Evolutionary conservation across 2,329 filamentous ascomycete genomes (phyloP).

Genomic region (Microsporum canis): DNA sequence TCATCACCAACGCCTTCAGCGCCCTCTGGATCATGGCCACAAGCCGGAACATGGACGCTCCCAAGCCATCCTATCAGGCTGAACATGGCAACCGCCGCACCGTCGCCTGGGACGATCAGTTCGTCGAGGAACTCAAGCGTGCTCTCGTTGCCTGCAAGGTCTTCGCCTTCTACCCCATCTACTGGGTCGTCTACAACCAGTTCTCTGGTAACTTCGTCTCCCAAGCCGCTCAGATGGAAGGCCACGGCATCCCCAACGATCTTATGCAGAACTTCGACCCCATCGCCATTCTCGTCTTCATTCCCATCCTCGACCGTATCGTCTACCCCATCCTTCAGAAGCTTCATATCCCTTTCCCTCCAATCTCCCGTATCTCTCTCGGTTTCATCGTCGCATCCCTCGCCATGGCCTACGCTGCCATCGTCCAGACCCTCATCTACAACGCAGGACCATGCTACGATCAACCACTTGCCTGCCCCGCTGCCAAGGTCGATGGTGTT

Average conservation of each 20-base stretch:
- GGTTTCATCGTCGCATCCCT: conserved; percentile 57
- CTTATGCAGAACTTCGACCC: conserved; percentile 66
- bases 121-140: conserved; percentile 61
- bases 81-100: conserved; percentile 36
- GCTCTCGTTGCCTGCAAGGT: conserved; percentile 57
- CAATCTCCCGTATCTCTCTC: conserved; percentile 61
- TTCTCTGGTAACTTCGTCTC: conserved; percentile 57
- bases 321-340: conserved; percentile 59
- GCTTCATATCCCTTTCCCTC: conserved; percentile 53
- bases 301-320: conserved; percentile 57
- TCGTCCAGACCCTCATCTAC: conserved; percentile 48
- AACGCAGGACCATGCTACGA: conserved; percentile 42
- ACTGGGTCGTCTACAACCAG: conserved; percentile 58
- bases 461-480: conserved; percentile 23
- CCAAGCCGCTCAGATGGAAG: conserved; percentile 51
- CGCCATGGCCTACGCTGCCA: conserved; percentile 52
- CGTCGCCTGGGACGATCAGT: conserved; percentile 55
- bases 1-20: conserved; percentile 56
- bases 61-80: conserved; percentile 55
- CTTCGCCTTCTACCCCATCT: conserved; percentile 58
- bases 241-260: conserved; percentile 65
- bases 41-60: conserved; percentile 46
- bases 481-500: conserved; percentile 24
- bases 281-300: conserved; percentile 62
- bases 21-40: conserved; percentile 45